A percentile compares a stretch with the other conserved stretches of the same genome.
These are phyloP conservation scores for Chalaropsis thielavioides DNA, from an alignment of 2,329 filamentous ascomycete species.

Conservation along the genomic window DNA sequence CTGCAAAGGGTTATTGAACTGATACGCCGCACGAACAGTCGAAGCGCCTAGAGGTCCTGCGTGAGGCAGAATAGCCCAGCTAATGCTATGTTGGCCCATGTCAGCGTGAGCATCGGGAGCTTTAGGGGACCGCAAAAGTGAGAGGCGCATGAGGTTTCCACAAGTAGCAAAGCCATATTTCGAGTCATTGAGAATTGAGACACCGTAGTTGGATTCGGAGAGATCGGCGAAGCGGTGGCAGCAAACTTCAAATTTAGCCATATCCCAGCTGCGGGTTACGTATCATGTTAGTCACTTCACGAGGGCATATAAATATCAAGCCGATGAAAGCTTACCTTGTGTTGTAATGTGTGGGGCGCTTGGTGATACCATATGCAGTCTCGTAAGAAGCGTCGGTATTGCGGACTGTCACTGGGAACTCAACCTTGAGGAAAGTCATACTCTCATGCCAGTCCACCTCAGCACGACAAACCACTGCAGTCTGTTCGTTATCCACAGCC, in stretches of 20 bases:
- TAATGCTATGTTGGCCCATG: constrained; percentile 78
- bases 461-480: constrained; percentile 42
- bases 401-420: constrained; percentile 83
- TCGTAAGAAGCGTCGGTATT: constrained; percentile 93
- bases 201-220: constrained; percentile 74
- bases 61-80: constrained; percentile 85
- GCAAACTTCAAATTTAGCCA: constrained; percentile 96
- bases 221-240: constrained; percentile 90
- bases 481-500: constrained; percentile 34
- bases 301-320: not conserved
- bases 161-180: constrained; percentile 92
- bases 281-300: not conserved
- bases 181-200: constrained; percentile 85
- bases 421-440: constrained; percentile 97
- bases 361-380: constrained; percentile 80
- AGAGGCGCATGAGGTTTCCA: constrained; percentile 80
- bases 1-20: constrained; percentile 72
- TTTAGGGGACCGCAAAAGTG: constrained; percentile 73
- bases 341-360: constrained; percentile 92
- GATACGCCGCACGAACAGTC: constrained; percentile 71
- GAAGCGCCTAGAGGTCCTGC: constrained; percentile 52
- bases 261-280: constrained; percentile 53
- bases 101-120: constrained; percentile 87
- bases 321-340: constrained; percentile 40
- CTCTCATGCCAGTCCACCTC: constrained; percentile 96